Evolutionary conservation across 306 rosid species (phyloP), one percentile per base, ranked within the genome.

Genomic region (Boehmeria nivea): DNA sequence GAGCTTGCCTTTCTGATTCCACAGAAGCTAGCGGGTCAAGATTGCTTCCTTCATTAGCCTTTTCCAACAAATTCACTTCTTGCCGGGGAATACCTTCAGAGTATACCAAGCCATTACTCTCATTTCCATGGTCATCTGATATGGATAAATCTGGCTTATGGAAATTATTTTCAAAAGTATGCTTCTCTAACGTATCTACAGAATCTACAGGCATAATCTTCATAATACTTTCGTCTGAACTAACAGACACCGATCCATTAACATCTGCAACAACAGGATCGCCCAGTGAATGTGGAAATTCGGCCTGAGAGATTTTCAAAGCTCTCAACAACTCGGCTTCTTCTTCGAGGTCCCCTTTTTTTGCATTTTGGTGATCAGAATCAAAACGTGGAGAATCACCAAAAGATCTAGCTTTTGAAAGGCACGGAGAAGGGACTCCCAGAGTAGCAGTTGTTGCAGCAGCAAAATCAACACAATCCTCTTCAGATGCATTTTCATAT

Each of bases 371-470:
- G 25, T 57, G 64, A 47, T 85, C 87, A 51, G 81, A 73, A 66
- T 58, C 54, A 71, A 87, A 80, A 48, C 6, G 72, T 24, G 95
- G 81, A 51, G 94, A 83, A 67, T 81, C 95, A 53, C 83, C 88
- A 57, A 88, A 88, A 12, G 99, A 93, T 63, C 63, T 74, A 52
- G 83, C 57, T 70, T 81, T 85, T 12, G 96, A 85, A 70, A 88
- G 88, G 68, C 77, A 55, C 8, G 99, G 99, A 54, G 99, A 88
- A 68, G 99, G 99, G 59, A 93, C 96, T 16, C 99, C 96, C 45
- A 93, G 83, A 18, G 88, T 67, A 69, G 99, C 99, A 64, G 96
- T 81, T 63, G 99, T 93, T 69, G 99, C 99, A 43, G 99, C 99
- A 61, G 64, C 95, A 76, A 93, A 93, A 81, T 93, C 99, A 54